A percentile compares a stretch with the other conserved stretches of the same genome.
Evolutionary conservation across 1,284 basidiomycete genomes (phyloP).

Genomic region (Heliocybe sulcata): DNA sequence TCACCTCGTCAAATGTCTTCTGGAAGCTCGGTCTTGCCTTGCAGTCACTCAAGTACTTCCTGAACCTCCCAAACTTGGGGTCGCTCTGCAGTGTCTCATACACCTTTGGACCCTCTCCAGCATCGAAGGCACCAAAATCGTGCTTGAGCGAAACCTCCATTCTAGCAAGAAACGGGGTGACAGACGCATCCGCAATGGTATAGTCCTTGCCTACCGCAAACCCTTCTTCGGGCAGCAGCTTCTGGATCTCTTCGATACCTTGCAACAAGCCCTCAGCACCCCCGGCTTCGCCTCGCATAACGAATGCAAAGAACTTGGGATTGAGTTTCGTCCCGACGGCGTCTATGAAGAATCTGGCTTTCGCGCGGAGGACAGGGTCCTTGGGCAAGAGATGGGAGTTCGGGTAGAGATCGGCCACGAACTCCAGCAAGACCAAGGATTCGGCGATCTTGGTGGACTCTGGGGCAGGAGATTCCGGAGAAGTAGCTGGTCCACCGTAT

Average conservation of each 20-base stretch:
- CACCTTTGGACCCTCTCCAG: slow-evolving; percentile 32
- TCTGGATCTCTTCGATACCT: slow-evolving; percentile 23
- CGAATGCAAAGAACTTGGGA: slow-evolving; percentile 28
- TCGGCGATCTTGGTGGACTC: slow-evolving; percentile 54
- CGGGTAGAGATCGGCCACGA: slow-evolving; percentile 49
- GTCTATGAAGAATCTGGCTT: slow-evolving; percentile 55
- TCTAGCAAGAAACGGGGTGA: slow-evolving; percentile 40
- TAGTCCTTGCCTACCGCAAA: slow-evolving; percentile 26
- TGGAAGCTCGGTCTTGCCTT: slow-evolving; percentile 41
- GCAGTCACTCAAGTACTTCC: slow-evolving; percentile 32
- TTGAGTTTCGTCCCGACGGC: slow-evolving; percentile 34
- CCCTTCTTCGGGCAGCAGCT: slow-evolving; percentile 18
- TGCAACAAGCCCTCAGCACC: slow-evolving; percentile 25
- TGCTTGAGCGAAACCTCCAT: slow-evolving; percentile 31
- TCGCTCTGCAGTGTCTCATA: slow-evolving; percentile 29
- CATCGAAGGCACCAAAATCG: slow-evolving; percentile 36
- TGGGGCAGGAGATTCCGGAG: slow-evolving; percentile 45
- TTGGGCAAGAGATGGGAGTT: slow-evolving; percentile 37
- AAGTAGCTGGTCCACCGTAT: slow-evolving; percentile 48
- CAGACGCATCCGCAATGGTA: slow-evolving; percentile 47
- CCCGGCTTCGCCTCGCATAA: slow-evolving; percentile 31
- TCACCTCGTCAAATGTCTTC: slow-evolving; percentile 34
- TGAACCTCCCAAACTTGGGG: slow-evolving; percentile 32
- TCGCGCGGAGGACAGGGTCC: slow-evolving; percentile 47
- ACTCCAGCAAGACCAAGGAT: slow-evolving; percentile 55